These are phyloP conservation scores for Papiliotrema laurentii DNA, from an alignment of 1,284 basidiomycete genomes.

Conservation along the genomic window DNA sequence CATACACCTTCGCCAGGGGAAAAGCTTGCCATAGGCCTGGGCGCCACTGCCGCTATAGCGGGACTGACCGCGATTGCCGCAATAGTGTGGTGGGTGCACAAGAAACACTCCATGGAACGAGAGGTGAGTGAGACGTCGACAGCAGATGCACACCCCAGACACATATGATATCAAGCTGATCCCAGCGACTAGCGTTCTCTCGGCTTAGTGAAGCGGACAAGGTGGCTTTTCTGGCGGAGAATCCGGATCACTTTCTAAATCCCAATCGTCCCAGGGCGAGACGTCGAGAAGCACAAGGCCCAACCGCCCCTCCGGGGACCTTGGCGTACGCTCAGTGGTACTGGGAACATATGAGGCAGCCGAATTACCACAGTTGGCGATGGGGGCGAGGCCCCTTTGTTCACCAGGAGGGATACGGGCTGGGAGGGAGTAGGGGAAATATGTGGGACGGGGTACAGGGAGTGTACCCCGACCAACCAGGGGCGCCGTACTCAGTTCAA, in stretches of 20 bases:
- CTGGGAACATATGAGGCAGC: slow-evolving; percentile 16
- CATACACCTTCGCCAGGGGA: slow-evolving; percentile 12
- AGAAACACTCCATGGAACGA: slow-evolving; percentile 19
- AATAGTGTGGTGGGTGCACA: slow-evolving; percentile 27
- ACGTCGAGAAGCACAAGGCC: no score
- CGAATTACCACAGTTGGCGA: neutral
- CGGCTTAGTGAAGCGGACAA: slow-evolving; percentile 33
- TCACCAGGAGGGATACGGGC: neutral
- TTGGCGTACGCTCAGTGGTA: slow-evolving; percentile 26
- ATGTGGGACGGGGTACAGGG: neutral
- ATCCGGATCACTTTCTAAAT: slow-evolving; percentile 34
- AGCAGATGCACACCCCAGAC: neutral
- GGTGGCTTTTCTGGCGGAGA: slow-evolving; percentile 33
- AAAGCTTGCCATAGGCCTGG: slow-evolving; percentile 30
- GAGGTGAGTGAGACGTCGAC: slow-evolving; percentile 26
- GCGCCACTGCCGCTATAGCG: slow-evolving; percentile 26
- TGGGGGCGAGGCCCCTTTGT: neutral
- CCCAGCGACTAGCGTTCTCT: slow-evolving; percentile 34
- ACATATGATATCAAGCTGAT: neutral
- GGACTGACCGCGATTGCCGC: slow-evolving; percentile 21
- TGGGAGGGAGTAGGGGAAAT: neutral
- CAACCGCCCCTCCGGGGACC: slow-evolving; percentile 20
- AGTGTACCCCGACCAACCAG: neutral
- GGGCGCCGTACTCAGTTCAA: neutral
- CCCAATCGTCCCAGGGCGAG: slow-evolving; percentile 18